Base-by-base conservation (phyloP, 805 yeast species). In the Lachancea waltii region DNA sequence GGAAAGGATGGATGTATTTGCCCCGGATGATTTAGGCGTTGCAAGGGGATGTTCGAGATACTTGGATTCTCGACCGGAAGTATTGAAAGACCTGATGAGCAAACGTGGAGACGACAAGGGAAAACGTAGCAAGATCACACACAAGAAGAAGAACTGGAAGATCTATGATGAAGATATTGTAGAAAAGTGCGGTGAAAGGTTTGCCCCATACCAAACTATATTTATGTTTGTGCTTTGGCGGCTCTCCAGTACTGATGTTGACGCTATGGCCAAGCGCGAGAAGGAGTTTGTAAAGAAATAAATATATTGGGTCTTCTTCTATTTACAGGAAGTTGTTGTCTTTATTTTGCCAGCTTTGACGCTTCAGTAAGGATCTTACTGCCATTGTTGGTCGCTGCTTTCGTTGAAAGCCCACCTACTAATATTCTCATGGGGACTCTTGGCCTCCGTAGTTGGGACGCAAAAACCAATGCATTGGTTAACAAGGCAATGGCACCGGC, bases 401-500 rank as follows among this genome's bases (percentile, higher is more conserved):
- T 60, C 9, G 62, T 51, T 21, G 57, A 51, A 6, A 65, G 32
- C n/a, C 64, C 62, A 19, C 55, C 56, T 6, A 65, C 53, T 32
- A 65, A 41, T 15, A 63, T 53, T 46, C 65, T 59, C 26, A 67
- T 59, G 25, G 63, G 61, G 4, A 56, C 51, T 56, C 79, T 69
- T 34, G 89, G 87, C 46, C 69, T 69, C 45, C 79, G 68, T 49
- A 84, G 60, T 38, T 75, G 70, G 40, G 76, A 68, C 8, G 77
- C 72, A 38, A 79, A 64, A 8, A 81, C 68, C 42, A 90, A 67
- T n/a, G 86, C 73, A 11, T 83, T 70, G 0, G 98, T 89, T 50
- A 92, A 68, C 34, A 92, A 68, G 0, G 94, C 95, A 50, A 92
- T 65, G 1, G 97, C 95, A 49, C 97, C 97, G 7, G 95, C 96